Conservation (phyloP, 441 rosid species). For the Geranium incanum region DNA sequence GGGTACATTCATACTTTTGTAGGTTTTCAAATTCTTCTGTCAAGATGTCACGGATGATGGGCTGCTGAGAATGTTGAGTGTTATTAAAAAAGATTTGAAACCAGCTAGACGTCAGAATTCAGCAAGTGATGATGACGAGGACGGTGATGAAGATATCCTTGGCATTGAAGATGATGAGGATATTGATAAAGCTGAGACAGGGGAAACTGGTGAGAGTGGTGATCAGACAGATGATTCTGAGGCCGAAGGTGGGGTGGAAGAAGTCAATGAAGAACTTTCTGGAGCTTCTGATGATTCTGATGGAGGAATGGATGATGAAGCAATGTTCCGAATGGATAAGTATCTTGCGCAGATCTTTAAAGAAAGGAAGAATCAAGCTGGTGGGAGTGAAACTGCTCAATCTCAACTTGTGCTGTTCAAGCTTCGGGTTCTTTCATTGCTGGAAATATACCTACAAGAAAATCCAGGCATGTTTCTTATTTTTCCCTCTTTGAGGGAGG, state of each 20-base stretch:
- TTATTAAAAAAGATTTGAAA: constrained; percentile 80
- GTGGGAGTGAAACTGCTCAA: constrained; percentile 84
- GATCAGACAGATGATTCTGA: constrained; percentile 78
- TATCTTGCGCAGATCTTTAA: constrained; percentile 83
- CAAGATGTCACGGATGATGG: constrained; percentile 64
- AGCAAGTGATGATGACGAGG: constrained; percentile 47
- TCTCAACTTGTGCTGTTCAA: constrained; percentile 88
- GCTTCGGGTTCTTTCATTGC: constrained; percentile 81
- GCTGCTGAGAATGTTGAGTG: constrained; percentile 69
- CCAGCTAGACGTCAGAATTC: constrained; percentile 68
- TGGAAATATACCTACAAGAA: constrained; percentile 85
- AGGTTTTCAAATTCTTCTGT: constrained; percentile 87
- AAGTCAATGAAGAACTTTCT: constrained; percentile 33
- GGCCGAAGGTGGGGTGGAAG: constrained; percentile 15
- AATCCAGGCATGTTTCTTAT: constrained; percentile 52
- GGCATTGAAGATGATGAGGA: constrained; percentile 87
- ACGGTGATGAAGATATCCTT: constrained; percentile 53
- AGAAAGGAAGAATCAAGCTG: constrained; percentile 81
- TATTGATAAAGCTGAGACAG: constrained; percentile 56
- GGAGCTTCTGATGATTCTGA: constrained; percentile 54
- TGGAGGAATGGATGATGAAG: constrained; percentile 92
- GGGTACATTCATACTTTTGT: constrained; percentile 18
- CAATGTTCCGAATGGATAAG: constrained; percentile 93
- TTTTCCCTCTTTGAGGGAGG: neutral
- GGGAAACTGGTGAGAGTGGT: constrained; percentile 66